Evolutionary conservation across 73 alveolate species (phyloP).

Genomic region (Tetrahymena elliotti): DNA sequence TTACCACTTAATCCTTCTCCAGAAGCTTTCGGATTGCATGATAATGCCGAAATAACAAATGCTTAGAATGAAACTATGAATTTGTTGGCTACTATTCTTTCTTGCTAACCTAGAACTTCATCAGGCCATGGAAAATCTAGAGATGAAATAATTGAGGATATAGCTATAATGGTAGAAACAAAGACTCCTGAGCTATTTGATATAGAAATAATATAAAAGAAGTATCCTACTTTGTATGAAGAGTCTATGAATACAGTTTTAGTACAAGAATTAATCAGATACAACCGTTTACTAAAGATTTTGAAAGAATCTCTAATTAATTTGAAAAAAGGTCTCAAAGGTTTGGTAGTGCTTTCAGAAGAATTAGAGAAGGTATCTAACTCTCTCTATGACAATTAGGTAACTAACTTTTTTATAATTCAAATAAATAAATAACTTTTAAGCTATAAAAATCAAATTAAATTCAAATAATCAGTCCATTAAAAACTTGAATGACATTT

Average conservation of each 20-base stretch:
- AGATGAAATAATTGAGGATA: conserved; percentile 86
- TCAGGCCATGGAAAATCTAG: conserved; percentile 88
- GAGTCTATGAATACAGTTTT: conserved; percentile 97
- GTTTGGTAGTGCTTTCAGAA: conserved; percentile 93
- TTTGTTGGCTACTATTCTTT: conserved; percentile 80
- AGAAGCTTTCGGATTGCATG: conserved; percentile 95
- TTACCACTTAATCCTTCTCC: conserved; percentile 92
- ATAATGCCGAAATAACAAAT: conserved; percentile 94
- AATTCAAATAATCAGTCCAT: neutral
- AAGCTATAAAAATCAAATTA: too few species aligned
- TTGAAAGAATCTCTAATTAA: conserved; percentile 70
- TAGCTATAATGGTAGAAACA: conserved; percentile 66
- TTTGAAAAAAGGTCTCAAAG: conserved; percentile 79
- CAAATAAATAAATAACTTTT: conserved; percentile 81
- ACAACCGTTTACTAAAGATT: conserved; percentile 78
- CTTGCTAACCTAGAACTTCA: conserved; percentile 93
- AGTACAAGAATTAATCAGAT: conserved; percentile 92
- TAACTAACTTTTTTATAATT: conserved; percentile 94
- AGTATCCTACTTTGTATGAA: conserved; percentile 90
- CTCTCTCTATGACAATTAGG: conserved; percentile 72
- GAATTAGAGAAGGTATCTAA: conserved; percentile 87
- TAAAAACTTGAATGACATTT: too few species aligned
- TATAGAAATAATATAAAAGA: conserved; percentile 80
- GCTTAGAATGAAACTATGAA: conserved; percentile 88
- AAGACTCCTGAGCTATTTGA: conserved; percentile 94